phyloP scores from a whole-genome alignment of 768 basidiomycete genomes.

The Asterophora parasitica region DNA sequence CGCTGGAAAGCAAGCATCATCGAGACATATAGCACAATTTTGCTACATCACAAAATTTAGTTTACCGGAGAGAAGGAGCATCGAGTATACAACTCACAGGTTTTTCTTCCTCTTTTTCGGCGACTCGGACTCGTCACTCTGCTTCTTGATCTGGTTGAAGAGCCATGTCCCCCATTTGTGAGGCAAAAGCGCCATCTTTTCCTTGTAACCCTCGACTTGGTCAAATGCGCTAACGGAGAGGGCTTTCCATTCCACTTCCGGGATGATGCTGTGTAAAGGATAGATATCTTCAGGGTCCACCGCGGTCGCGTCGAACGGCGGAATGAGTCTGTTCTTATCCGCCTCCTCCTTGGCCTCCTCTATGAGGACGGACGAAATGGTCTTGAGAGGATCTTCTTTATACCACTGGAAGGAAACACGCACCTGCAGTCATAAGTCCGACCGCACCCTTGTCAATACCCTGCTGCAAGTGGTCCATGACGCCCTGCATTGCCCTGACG shows the following conservation, averaged over 20 bases:
- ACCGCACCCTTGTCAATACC: constrained; percentile 72
- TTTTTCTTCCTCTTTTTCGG: constrained; percentile 54
- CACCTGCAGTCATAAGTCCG: constrained; percentile 67
- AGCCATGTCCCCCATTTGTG: constrained; percentile 66
- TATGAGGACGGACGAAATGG: constrained; percentile 21
- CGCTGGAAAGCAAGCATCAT: constrained; percentile 71
- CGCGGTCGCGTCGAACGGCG: constrained; percentile 65
- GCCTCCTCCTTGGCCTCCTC: constrained; percentile 64
- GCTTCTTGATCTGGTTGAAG: constrained; percentile 52
- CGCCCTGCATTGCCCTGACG: constrained; percentile 80
- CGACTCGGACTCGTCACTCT: constrained; percentile 33
- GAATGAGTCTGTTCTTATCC: constrained; percentile 69
- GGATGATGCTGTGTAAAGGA: constrained; percentile 68
- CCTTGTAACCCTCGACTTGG: constrained; percentile 39
- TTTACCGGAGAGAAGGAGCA: constrained; percentile 9
- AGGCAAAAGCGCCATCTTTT: constrained; percentile 55
- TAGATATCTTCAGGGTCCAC: constrained; percentile 70
- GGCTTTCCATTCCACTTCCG: constrained; percentile 75
- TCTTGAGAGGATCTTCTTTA: constrained; percentile 1
- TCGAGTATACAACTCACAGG: constrained; percentile 48
- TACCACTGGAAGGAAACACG: constrained; percentile 16
- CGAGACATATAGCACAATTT: constrained; percentile 76
- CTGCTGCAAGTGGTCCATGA: constrained; percentile 76
- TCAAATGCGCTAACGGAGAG: constrained; percentile 56
- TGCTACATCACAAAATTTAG: constrained; percentile 35